Base-by-base conservation (phyloP, 1,284 basidiomycete genomes). In the Lentinus polychrous region DNA sequence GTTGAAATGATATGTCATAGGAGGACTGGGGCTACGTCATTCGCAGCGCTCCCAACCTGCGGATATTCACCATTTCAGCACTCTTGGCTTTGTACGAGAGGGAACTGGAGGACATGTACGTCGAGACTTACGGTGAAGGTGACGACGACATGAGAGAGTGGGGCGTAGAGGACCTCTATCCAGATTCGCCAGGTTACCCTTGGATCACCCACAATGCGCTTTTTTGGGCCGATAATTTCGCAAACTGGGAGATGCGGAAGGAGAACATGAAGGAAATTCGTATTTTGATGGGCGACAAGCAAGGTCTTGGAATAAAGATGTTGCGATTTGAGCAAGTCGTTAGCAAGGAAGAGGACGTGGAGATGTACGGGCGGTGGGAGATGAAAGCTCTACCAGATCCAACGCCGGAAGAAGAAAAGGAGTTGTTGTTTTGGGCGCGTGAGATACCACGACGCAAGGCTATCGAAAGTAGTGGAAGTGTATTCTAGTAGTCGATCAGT, bases 221-320 rank as follows among this genome's bases (percentile, higher is more conserved):
- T 15, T n/a, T 37, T 37, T 37, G 35, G 35, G 43, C 43, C 11
- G 43, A 45, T 18, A 33, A 45, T 3, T 20, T 45, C 43, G 34
- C 34, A 4, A 33, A 45, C 32, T 22, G 12, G n/a, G 15, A 45
- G 17, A 18, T 45, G 4, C 31, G 34, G 31, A 45, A 45, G 33
- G 27, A 27, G 18, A 36, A 36, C 20, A 34, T 45, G 18, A 11
- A 45, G n/a, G 43, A 45, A n/a, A 18, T 45, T n/a, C 43, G 43
- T 8, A 34, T 45, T 33, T 32, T 45, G 18, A 34, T 37, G 35
- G 35, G n/a, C 6, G 18, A 37, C 5, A 18, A 14, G 7, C 4
- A 15, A 15, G 18, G 35, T 37, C 14, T 18, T 6, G 35, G 35
- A 5, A 7, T 27, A 5, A 27, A 27, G 10, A 27, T 27, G 27